Evolutionary conservation across 192 early-diverging fungal genomes (phyloP).

Genomic region (Coemansia sp.): DNA sequence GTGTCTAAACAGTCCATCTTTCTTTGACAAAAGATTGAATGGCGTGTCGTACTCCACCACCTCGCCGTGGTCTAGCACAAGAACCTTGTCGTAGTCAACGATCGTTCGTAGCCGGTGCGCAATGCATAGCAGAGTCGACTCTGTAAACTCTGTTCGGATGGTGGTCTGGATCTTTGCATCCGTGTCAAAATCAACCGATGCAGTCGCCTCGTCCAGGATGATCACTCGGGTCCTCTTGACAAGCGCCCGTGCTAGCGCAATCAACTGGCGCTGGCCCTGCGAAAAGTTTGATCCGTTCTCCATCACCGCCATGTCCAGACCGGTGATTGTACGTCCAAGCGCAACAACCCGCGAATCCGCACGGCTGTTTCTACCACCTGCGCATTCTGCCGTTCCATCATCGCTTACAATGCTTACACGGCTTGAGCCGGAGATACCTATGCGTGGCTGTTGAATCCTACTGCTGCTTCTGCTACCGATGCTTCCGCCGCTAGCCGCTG

Average conservation of each 20-base stretch:
- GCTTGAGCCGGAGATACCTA: constrained; percentile 9
- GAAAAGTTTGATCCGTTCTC: constrained; percentile 77
- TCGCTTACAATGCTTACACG: constrained; percentile 22
- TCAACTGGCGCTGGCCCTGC: constrained; percentile 81
- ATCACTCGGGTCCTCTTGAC: constrained; percentile 69
- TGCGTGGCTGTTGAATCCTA: background rate
- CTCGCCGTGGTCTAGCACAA: constrained; percentile 76
- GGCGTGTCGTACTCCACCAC: constrained; percentile 73
- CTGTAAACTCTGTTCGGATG: constrained; percentile 62
- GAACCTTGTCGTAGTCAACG: constrained; percentile 72
- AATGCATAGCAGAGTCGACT: constrained; percentile 68
- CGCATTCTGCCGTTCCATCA: constrained; percentile 1
- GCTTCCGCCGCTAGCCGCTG: constrained; percentile 4
- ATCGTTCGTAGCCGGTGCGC: constrained; percentile 76
- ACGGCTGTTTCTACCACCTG: constrained; percentile 4
- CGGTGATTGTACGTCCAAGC: constrained; percentile 39
- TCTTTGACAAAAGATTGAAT: constrained; percentile 54
- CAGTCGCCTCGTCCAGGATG: constrained; percentile 76
- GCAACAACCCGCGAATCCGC: constrained; percentile 2
- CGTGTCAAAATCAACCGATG: constrained; percentile 77
- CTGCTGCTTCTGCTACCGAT: constrained; percentile 3
- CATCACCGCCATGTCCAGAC: constrained; percentile 37
- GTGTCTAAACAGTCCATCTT: constrained; percentile 55
- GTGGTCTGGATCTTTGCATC: constrained; percentile 75
- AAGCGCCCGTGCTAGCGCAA: constrained; percentile 81